phyloP scores from a whole-genome alignment of 225 moss, liverwort and hornwort species.

The Thuidium tamariscinum region DNA sequence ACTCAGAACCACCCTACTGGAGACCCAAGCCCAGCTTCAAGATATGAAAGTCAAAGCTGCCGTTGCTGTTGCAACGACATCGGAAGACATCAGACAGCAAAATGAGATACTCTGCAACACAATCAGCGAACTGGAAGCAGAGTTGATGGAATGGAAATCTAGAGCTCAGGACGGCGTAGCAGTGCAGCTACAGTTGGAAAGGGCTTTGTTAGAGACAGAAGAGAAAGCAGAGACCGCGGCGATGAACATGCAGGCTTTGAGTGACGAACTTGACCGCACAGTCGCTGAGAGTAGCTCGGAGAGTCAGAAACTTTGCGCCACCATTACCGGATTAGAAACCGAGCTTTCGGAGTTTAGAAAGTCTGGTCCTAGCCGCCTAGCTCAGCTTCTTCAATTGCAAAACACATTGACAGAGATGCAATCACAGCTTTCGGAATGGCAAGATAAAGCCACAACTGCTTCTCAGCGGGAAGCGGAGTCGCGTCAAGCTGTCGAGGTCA shows the following conservation, averaged over 20 bases:
- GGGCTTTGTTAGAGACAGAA: neutral
- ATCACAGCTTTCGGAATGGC: conserved; percentile 9
- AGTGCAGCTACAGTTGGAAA: conserved; percentile 11
- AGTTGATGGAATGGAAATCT: conserved; percentile 19
- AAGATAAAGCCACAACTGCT: conserved; percentile 9
- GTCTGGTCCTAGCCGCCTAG: neutral
- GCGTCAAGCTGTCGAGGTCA: neutral
- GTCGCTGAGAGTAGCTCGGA: conserved; percentile 8
- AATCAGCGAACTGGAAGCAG: neutral
- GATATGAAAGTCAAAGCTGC: conserved; percentile 10
- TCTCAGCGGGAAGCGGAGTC: neutral
- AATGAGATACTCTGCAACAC: neutral
- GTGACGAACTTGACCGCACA: conserved; percentile 10
- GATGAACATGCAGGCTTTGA: neutral
- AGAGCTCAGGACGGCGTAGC: conserved; percentile 14
- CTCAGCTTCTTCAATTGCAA: conserved; percentile 11
- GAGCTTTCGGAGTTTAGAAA: conserved; percentile 16
- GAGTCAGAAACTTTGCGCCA: conserved; percentile 10
- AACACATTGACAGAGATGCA: neutral
- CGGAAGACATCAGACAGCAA: neutral
- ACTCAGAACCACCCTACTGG: conserved; percentile 4
- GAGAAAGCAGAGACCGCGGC: neutral
- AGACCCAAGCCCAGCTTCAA: conserved; percentile 19
- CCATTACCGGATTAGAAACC: conserved; percentile 10
- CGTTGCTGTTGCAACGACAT: conserved; percentile 26